Evolutionary conservation across 805 yeast species (phyloP), one percentile per base, ranked within the genome.

Genomic region (Sungouiozyma ichnusensis): DNA sequence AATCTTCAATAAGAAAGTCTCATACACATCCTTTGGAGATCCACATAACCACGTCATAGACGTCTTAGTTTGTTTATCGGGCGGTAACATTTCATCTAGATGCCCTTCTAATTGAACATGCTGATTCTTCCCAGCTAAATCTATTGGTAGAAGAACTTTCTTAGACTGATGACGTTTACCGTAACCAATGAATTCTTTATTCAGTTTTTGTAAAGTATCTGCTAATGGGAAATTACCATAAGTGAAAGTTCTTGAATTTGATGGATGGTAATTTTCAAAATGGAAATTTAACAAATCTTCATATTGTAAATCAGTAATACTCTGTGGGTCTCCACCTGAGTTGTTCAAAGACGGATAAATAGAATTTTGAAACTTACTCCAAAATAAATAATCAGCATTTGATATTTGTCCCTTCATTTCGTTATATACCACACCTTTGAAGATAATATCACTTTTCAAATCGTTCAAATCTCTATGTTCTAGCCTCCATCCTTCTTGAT

Each of bases 331-430:
- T 44, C 98, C 98, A 27, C 97, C 98, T 2, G 95, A 81, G 63
- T 86, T 86, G 56, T 86, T 74, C 53, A 92, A 67, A 7, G 88
- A 74, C 2, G 95, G 92, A 54, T 86, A 92, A 11, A 92, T 73
- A 6, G 84, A 66, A 62, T 85, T 84, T 55, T 84, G 86, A 67
- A 80, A 90, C 48, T 79, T 76, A 54, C 81, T 85, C 76, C 88
- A 90, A 58, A 73, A 87, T 48, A 80, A 74, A 61, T 92, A 92
- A 2, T 88, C 76, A 0, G 95, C 76, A 60, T 86, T 90, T 0
- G 95, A 83, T 57, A 85, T 76, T 63, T 90, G 97, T 7, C 98
- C 98, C 63, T 92, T 92, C 98, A 92, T 92, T 65, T 92, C 98
- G 58, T 92, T 92, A 60, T 84, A 92, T 2, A 92, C 98, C 29